These are phyloP conservation scores for Starmerella stigmatis DNA, from an alignment of 805 yeast species.

Conservation along the genomic window DNA sequence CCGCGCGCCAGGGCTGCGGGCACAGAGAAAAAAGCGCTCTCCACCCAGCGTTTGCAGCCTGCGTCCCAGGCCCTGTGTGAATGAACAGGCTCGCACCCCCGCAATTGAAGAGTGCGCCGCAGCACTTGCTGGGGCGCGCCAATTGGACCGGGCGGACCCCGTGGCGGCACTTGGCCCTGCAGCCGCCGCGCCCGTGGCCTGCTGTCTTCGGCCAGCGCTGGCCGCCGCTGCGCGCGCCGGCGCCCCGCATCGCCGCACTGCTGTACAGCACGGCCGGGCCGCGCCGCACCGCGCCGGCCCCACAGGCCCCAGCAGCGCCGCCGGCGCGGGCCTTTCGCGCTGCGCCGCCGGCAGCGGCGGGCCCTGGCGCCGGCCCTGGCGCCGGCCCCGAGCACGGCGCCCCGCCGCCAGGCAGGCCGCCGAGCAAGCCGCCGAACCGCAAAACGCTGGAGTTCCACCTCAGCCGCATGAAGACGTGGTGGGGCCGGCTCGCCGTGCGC, in stretches of 20 bases:
- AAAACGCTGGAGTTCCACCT: constrained; percentile 35
- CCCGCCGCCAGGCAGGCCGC: neutral
- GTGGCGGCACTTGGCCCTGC: neutral
- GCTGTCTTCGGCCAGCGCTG: neutral
- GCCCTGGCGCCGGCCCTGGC: no score
- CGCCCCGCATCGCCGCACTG: neutral
- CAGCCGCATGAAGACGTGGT: constrained; percentile 35
- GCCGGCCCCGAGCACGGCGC: neutral
- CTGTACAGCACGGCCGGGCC: no score
- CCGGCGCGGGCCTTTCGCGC: no score
- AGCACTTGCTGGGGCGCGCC: neutral
- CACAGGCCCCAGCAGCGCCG: no score
- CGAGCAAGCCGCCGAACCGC: neutral
- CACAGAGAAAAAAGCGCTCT: neutral
- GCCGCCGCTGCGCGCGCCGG: neutral
- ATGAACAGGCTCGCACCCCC: constrained; percentile 2
- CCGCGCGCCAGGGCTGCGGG: no score
- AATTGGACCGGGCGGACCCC: neutral
- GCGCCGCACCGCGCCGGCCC: no score
- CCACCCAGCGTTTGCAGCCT: neutral
- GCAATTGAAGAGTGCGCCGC: neutral
- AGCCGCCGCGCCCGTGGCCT: neutral
- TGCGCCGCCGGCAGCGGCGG: no score
- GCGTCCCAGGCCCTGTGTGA: neutral
- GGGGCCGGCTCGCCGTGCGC: constrained; percentile 38